These are phyloP conservation scores for Aaosphaeria arxii DNA, from an alignment of 2,329 filamentous ascomycete genomes.

Conservation along the genomic window DNA sequence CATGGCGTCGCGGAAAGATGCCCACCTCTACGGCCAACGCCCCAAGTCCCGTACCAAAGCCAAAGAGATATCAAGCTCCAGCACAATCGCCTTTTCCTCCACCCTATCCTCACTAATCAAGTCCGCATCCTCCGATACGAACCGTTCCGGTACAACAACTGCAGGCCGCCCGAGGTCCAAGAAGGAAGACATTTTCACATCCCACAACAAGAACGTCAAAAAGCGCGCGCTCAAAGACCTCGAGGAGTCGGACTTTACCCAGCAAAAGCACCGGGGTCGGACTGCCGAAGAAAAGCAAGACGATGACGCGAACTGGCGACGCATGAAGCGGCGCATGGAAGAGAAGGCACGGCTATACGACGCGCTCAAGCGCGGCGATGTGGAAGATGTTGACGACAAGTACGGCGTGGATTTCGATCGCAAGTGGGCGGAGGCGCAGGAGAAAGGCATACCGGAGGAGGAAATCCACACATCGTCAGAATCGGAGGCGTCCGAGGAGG, in stretches of 20 bases:
- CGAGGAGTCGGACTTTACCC: slow-evolving; percentile 54
- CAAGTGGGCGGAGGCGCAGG: slow-evolving; percentile 79
- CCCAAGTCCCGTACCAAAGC: slow-evolving; percentile 37
- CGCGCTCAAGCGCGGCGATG: slow-evolving; percentile 84
- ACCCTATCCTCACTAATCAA: slow-evolving; percentile 78
- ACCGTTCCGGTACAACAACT: slow-evolving; percentile 40
- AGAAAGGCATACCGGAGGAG: slow-evolving; percentile 35
- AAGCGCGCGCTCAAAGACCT: slow-evolving; percentile 62
- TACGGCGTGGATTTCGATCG: slow-evolving; percentile 87
- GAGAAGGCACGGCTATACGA: slow-evolving; percentile 87
- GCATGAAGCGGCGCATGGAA: slow-evolving; percentile 78
- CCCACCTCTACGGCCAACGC: slow-evolving; percentile 71
- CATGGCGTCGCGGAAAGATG: slow-evolving; percentile 49
- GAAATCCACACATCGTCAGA: slow-evolving; percentile 40
- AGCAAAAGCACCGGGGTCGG: slow-evolving; percentile 63
- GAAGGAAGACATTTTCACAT: slow-evolving; percentile 68
- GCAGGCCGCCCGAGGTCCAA: slow-evolving; percentile 54
- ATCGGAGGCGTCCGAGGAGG: slow-evolving; percentile 42
- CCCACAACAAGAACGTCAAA: slow-evolving; percentile 60
- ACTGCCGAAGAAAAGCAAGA: slow-evolving; percentile 52
- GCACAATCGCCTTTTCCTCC: slow-evolving; percentile 80
- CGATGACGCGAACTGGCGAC: slow-evolving; percentile 57
- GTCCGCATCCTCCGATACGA: slow-evolving; percentile 44
- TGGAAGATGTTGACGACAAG: slow-evolving; percentile 61
- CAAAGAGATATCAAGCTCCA: slow-evolving; percentile 67